Percentiles rank a stretch among this genome's conserved stretches.
phyloP scores from a whole-genome alignment of 257 asterid genomes.

The Gentiana macrophylla region DNA sequence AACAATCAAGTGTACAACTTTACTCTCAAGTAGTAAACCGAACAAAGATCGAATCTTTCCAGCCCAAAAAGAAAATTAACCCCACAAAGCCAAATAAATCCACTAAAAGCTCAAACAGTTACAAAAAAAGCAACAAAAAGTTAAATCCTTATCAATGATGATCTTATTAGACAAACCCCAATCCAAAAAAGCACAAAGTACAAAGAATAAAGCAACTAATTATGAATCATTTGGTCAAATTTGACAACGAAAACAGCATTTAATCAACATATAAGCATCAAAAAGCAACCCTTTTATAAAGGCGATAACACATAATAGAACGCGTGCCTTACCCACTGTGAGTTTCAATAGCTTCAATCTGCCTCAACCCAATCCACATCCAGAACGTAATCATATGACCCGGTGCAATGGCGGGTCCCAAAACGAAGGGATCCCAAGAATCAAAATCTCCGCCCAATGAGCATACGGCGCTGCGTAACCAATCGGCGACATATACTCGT shows the following conservation, averaged over 20 bases:
- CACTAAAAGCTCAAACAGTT: not conserved
- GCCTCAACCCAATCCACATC: constrained; percentile 93
- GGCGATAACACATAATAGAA: constrained; percentile 17
- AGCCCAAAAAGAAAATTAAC: constrained; percentile 2
- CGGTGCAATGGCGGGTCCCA: constrained; percentile 88
- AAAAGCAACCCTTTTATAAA: constrained; percentile 7
- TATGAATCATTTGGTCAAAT: constrained; percentile 64
- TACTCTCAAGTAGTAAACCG: not conserved
- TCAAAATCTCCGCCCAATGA: constrained; percentile 93
- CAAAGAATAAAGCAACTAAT: constrained; percentile 21
- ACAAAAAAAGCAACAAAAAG: constrained; percentile 10
- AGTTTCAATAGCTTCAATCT: constrained; percentile 96
- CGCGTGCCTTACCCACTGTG: constrained; percentile 96
- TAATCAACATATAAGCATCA: constrained; percentile 17
- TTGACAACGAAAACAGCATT: constrained; percentile 27
- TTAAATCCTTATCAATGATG: constrained; percentile 27
- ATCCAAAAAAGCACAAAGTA: constrained; percentile 44
- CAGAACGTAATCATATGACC: constrained; percentile 96
- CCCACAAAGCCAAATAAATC: not conserved
- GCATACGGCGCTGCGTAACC: constrained; percentile 97
- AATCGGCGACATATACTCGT: constrained; percentile 89
- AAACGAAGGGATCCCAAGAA: constrained; percentile 95
- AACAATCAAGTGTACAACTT: too few species aligned
- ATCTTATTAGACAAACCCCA: constrained; percentile 33
- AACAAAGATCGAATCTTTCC: not conserved